A percentile compares a stretch with the other conserved stretches of the same genome.
Evolutionary conservation across 1,284 basidiomycete genomes (phyloP).

Genomic region (Ustilago cynodontis): DNA sequence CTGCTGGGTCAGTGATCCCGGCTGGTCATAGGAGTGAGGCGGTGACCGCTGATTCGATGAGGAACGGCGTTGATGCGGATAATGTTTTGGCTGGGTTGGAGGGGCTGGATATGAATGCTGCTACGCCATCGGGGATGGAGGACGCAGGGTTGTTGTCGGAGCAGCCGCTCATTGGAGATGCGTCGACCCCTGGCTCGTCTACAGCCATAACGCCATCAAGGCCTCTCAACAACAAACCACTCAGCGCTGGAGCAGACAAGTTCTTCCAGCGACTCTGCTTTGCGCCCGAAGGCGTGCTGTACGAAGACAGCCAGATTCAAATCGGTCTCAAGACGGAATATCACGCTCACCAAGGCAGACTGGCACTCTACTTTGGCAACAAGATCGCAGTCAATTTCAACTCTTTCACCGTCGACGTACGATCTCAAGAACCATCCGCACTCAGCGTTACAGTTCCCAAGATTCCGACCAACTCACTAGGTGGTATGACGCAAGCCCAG

Average conservation of each 20-base stretch:
- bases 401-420: constrained; percentile 86
- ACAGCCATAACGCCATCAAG: constrained; percentile 37
- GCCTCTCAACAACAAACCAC: constrained; percentile 17
- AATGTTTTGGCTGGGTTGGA: constrained; percentile 83
- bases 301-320: constrained; percentile 94
- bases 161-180: constrained; percentile 38
- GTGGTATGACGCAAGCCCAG: constrained; percentile 87
- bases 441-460: constrained; percentile 86
- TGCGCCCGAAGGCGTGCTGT: constrained; percentile 87
- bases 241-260: constrained; percentile 71
- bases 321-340: constrained; percentile 96
- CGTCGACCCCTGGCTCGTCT: constrained; percentile 23
- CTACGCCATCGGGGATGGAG: constrained; percentile 47
- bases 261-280: constrained; percentile 90
- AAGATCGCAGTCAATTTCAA: constrained; percentile 88
- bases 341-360: constrained; percentile 88
- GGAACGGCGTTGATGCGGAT: constrained; percentile 63
- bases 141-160: constrained; percentile 29
- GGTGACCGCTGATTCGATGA: constrained; percentile 53
- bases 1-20: constrained; percentile 54
- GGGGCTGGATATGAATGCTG: constrained; percentile 80
- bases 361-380: constrained; percentile 96
- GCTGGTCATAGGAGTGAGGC: constrained; percentile 45
- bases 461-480: constrained; percentile 83
- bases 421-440: constrained; percentile 77